Conservation (phyloP, 108 stramenopile species). For the Pseudonitzschia delicatissima region DNA sequence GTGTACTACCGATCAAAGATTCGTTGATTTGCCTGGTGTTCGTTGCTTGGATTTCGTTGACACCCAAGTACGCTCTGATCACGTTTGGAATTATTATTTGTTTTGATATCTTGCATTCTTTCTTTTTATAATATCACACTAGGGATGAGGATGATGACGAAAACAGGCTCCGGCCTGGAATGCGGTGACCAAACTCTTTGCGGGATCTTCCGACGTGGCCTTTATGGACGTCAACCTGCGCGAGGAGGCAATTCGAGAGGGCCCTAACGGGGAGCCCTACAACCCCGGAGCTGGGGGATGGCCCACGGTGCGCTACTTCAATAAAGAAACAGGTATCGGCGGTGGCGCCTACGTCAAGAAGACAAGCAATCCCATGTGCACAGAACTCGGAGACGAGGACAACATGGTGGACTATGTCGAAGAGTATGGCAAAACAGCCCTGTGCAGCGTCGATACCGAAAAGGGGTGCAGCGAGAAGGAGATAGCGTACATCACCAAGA, state of each 20-base stretch:
- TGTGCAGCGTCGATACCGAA: constrained; percentile 29
- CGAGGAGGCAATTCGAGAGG: constrained; percentile 14
- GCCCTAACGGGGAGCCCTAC: constrained; percentile 14
- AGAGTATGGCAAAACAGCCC: constrained; percentile 40
- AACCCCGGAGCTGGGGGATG: constrained; percentile 64
- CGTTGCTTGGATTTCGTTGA: too few relatives aligned
- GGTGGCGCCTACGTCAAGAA: constrained; percentile 57
- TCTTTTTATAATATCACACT: background rate
- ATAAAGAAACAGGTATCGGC: constrained; percentile 49
- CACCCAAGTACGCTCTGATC: too few relatives aligned
- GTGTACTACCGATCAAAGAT: too few relatives aligned
- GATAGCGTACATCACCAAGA: constrained; percentile 33
- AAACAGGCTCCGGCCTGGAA: constrained; percentile 81
- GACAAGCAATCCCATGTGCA: constrained; percentile 52
- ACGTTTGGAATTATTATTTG: background rate
- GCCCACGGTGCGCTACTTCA: constrained; percentile 76
- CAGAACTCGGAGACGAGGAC: constrained; percentile 49
- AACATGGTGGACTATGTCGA: constrained; percentile 53
- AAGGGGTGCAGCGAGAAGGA: constrained; percentile 44
- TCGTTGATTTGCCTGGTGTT: too few relatives aligned
- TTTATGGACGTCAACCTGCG: constrained; percentile 56
- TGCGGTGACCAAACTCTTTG: constrained; percentile 51
- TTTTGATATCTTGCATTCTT: background rate
- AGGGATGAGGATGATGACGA: constrained; percentile 80
- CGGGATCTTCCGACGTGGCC: constrained; percentile 39